These are phyloP conservation scores for Colletotrichum lentis DNA, from an alignment of 2,329 filamentous ascomycete genomes.

Conservation along the genomic window DNA sequence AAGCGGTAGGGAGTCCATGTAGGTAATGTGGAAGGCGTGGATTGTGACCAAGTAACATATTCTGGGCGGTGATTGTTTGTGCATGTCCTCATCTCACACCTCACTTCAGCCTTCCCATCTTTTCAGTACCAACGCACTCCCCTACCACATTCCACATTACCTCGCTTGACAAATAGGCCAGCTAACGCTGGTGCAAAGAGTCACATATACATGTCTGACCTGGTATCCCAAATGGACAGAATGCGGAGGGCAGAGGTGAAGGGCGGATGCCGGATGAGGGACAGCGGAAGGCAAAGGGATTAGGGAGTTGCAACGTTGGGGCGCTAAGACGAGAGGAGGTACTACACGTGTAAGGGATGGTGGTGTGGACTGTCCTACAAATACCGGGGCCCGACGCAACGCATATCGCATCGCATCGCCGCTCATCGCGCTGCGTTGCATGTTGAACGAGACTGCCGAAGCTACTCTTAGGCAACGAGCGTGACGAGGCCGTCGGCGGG, in stretches of 20 bases:
- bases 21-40: too few relatives aligned
- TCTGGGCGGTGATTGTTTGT: too few relatives aligned
- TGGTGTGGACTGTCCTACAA: not conserved
- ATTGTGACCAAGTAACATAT: too few relatives aligned
- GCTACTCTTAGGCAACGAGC: not conserved
- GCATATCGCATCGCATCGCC: constrained; percentile 19
- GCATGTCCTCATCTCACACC: not conserved
- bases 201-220: not conserved
- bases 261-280: not conserved
- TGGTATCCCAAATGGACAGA: not conserved
- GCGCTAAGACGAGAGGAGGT: not conserved
- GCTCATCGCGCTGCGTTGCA: not conserved
- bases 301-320: not conserved
- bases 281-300: not conserved
- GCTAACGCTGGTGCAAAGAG: not conserved
- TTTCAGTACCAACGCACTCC: not conserved
- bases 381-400: constrained; percentile 4
- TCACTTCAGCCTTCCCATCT: too few relatives aligned
- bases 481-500: not conserved
- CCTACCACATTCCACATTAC: not conserved
- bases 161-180: not conserved
- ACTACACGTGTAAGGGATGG: not conserved
- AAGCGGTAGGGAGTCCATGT: not conserved
- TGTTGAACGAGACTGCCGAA: not conserved
- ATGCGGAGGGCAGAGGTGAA: not conserved